Evolutionary conservation across 768 basidiomycete species (phyloP).

Genomic region (Leccinum rimulosum): DNA sequence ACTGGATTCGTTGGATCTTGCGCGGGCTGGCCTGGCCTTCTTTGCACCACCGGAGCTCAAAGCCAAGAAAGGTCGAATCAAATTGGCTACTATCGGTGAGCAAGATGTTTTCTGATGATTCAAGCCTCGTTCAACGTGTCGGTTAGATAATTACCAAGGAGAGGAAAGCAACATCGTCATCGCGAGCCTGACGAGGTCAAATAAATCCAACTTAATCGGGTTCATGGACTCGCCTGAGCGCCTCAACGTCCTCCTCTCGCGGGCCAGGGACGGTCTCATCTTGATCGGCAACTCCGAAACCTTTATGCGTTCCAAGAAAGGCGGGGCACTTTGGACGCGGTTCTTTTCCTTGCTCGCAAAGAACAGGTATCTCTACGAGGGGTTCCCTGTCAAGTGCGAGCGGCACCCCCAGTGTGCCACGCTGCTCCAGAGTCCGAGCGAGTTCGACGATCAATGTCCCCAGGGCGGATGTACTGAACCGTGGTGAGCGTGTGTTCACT

Average conservation of each 20-base stretch:
- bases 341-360: slow-evolving; percentile 8
- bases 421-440: slow-evolving; percentile 37
- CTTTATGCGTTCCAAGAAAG: slow-evolving; percentile 7
- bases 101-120: not conserved
- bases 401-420: slow-evolving; percentile 44
- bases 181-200: slow-evolving; percentile 59
- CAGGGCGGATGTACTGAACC: slow-evolving; percentile 60
- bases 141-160: slow-evolving; percentile 72
- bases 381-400: slow-evolving; percentile 56
- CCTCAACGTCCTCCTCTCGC: slow-evolving; percentile 66
- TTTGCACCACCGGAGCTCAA: slow-evolving; percentile 35
- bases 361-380: not conserved
- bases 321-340: slow-evolving; percentile 8
- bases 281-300: slow-evolving; percentile 55
- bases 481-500: slow-evolving; percentile 42
- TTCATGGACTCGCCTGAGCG: slow-evolving; percentile 72
- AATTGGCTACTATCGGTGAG: slow-evolving; percentile 67
- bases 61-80: slow-evolving; percentile 37
- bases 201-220: slow-evolving; percentile 53
- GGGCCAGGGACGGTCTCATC: slow-evolving; percentile 61
- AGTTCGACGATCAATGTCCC: slow-evolving; percentile 53
- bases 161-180: slow-evolving; percentile 72
- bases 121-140: not conserved
- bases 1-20: slow-evolving; percentile 55
- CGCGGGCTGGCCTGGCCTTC: slow-evolving; percentile 50